A percentile compares a stretch with the other conserved stretches of the same genome.
Conservation (phyloP, 2,329 filamentous ascomycete species). For the Fusarium metavorans region DNA sequence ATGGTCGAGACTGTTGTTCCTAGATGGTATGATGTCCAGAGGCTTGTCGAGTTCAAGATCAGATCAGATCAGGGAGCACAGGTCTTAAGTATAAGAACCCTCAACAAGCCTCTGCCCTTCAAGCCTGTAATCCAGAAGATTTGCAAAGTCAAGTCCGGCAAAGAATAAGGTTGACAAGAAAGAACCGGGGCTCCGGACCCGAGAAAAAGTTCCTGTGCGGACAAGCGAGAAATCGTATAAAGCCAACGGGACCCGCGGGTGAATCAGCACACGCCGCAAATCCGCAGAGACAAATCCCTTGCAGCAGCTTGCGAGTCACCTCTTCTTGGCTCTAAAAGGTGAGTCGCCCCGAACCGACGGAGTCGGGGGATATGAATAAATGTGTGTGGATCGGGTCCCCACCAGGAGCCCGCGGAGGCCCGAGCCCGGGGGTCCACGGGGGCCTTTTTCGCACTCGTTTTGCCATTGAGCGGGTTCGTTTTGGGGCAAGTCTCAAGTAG, state of each 20-base stretch:
- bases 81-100: neutral
- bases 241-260: neutral
- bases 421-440: neutral
- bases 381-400: neutral
- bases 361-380: slow-evolving; percentile 1
- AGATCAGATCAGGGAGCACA: neutral
- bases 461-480: neutral
- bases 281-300: neutral
- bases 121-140: neutral
- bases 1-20: neutral
- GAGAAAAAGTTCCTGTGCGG: neutral
- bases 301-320: neutral
- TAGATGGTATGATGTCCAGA: neutral
- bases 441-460: neutral
- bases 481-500: neutral
- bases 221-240: neutral
- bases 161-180: neutral
- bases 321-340: neutral
- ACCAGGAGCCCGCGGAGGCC: slow-evolving; percentile 24
- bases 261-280: neutral
- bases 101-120: neutral
- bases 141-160: neutral
- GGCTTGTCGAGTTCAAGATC: neutral
- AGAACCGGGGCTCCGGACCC: neutral
- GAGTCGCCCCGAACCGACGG: slow-evolving; percentile 19